Base-by-base conservation (phyloP, 2,329 filamentous ascomycete genomes). In the Apiospora sp. region DNA sequence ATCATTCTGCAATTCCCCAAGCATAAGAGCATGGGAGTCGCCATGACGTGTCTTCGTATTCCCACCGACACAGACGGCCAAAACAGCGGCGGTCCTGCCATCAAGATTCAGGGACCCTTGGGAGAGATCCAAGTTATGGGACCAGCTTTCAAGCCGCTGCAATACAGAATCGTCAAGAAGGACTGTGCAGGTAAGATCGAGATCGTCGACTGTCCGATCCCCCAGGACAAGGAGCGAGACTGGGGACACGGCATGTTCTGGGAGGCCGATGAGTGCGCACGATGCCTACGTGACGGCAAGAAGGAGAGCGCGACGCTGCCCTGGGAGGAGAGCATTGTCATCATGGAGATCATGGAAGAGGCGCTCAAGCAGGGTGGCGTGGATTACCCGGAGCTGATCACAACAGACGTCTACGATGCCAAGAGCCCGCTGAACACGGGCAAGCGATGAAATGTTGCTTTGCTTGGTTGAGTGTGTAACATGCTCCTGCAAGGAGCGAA, bases 211-310 rank as follows among this genome's bases (percentile, higher is more conserved):
- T 88, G 85, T 78, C 86, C 87, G 16, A 86, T 89, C 61, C 88
- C 89, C 54, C 79, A 80, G 71, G 88, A 90, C 77, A 77, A 82
- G 34, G 84, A 83, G 75, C 83, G 86, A 44, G 79, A 83, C 75
- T 87, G 84, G 83, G 94, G 94, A 14, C 92, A 94, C 75, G 94
- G 94, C 69, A 96, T 97, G 93, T 96, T 94, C 84, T 96, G 92
- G 92, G 93, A 95, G 81, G 94, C 94, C 1, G 93, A 95, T 80
- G 93, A 94, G 85, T 92, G 90, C 75, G 93, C 92, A 41, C 87
- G 91, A 67, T 94, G 92, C 76, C 80, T 97, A 72, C 87, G 92
- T 61, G 94, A 96, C 80, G 93, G 94, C 30, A 91, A 90, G 83
- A 88, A 92, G 78, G 92, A 97, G 86, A 94, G 94, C 80, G 87